Evolutionary conservation across 2,329 filamentous ascomycete species (phyloP).

Genomic region (Drechmeria coniospora): DNA sequence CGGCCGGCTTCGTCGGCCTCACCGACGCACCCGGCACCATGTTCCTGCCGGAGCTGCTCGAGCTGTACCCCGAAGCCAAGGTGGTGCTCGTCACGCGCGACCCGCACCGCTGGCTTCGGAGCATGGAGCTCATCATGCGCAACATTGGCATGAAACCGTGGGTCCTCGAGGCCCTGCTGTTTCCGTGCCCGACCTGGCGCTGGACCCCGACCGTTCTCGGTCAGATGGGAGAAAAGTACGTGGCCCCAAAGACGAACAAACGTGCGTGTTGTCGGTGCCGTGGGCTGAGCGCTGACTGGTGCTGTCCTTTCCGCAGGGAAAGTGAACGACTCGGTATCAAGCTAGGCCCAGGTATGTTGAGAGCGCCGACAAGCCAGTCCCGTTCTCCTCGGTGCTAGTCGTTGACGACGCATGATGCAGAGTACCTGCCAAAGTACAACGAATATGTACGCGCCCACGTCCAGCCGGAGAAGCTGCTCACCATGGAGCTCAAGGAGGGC

Average conservation of each 20-base stretch:
- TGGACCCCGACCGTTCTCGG: constrained; percentile 1
- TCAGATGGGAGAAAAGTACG: background rate
- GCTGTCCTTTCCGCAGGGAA: background rate
- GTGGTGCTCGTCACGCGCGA: constrained; percentile 26
- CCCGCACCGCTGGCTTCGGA: constrained; percentile 19
- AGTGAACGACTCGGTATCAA: background rate
- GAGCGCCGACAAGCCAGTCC: background rate
- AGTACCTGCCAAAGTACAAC: constrained; percentile 1
- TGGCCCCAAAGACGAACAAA: background rate
- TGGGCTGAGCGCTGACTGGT: background rate
- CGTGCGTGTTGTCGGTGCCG: background rate
- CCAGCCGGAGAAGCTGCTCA: background rate
- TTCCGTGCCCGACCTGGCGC: constrained; percentile 6
- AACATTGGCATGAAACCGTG: background rate
- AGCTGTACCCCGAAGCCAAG: constrained; percentile 31
- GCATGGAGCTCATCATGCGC: constrained; percentile 10
- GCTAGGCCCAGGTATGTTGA: background rate
- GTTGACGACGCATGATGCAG: background rate
- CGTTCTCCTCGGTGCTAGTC: background rate
- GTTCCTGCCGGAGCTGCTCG: constrained; percentile 28
- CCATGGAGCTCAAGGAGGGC: background rate
- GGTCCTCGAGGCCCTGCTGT: constrained; percentile 3
- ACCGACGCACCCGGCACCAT: constrained; percentile 27
- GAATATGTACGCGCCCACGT: background rate
- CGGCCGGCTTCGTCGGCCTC: constrained; percentile 28